Evolutionary conservation across 306 rosid genomes (phyloP).

Genomic region (Potentilla sterilis): DNA sequence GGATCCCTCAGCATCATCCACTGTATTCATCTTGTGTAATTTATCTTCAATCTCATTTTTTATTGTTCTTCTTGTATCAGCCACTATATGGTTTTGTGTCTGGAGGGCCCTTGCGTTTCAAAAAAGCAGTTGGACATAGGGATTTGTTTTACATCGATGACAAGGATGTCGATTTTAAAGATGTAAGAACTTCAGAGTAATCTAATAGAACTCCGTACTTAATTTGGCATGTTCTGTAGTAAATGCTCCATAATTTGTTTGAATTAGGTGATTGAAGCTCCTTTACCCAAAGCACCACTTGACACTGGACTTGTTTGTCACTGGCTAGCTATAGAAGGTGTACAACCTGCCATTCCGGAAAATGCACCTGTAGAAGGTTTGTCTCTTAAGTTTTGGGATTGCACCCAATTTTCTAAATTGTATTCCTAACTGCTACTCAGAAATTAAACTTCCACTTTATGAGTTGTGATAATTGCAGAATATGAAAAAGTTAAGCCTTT

Average conservation of each 20-base stretch:
- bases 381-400: slow-evolving; percentile 17
- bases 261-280: slow-evolving; percentile 74
- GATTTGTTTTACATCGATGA: slow-evolving; percentile 91
- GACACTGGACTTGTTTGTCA: slow-evolving; percentile 58
- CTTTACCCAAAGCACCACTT: slow-evolving; percentile 81
- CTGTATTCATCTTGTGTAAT: neutral
- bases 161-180: slow-evolving; percentile 88
- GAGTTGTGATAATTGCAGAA: neutral
- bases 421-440: neutral
- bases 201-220: slow-evolving; percentile 24
- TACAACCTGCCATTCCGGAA: slow-evolving; percentile 95
- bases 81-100: slow-evolving; percentile 78
- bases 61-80: slow-evolving; percentile 36
- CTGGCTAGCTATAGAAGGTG: slow-evolving; percentile 98
- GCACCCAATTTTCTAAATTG: neutral
- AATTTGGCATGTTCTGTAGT: slow-evolving; percentile 13
- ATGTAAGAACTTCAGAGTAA: slow-evolving; percentile 54
- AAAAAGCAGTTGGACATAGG: slow-evolving; percentile 81
- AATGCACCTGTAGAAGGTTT: slow-evolving; percentile 84
- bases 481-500: slow-evolving; percentile 8
- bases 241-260: slow-evolving; percentile 25
- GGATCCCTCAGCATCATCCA: neutral
- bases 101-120: slow-evolving; percentile 67
- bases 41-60: slow-evolving; percentile 18
- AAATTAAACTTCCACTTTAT: slow-evolving; percentile 3